phyloP scores from a whole-genome alignment of 352 stramenopile genomes.

The Globisporangium yorkense region DNA sequence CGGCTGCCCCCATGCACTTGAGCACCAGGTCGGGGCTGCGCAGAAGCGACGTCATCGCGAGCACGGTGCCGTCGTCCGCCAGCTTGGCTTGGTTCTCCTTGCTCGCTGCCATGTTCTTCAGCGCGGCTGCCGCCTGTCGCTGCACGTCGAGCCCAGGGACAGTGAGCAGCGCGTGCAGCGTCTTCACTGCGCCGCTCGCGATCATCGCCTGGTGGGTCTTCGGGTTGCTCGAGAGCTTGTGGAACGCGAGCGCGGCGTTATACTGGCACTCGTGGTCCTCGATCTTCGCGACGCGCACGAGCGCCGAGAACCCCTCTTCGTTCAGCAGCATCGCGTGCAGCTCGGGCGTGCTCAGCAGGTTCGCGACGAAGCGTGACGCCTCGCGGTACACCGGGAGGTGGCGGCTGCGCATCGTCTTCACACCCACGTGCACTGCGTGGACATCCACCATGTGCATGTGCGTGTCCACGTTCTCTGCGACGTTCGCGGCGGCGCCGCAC shows the following conservation, averaged over 20 bases:
- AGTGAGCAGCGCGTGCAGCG: conserved; percentile 73
- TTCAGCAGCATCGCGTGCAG: conserved; percentile 79
- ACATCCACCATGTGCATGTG: conserved; percentile 84
- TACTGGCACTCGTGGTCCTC: conserved; percentile 91
- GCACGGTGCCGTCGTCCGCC: conserved; percentile 80
- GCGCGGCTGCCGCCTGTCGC: conserved; percentile 85
- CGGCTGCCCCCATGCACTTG: conserved; percentile 84
- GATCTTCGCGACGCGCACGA: conserved; percentile 85
- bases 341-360: conserved; percentile 81
- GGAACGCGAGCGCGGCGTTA: conserved; percentile 82
- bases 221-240: conserved; percentile 84
- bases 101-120: conserved; percentile 90
- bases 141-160: conserved; percentile 68
- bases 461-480: conserved; percentile 79
- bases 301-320: conserved; percentile 78
- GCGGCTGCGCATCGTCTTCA: conserved; percentile 85
- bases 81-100: conserved; percentile 89
- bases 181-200: conserved; percentile 45
- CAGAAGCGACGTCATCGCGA: conserved; percentile 79
- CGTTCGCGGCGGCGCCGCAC: conserved; percentile 89
- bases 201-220: conserved; percentile 66
- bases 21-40: conserved; percentile 72
- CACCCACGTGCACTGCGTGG: conserved; percentile 83
- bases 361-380: conserved; percentile 85
- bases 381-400: conserved; percentile 91